These are phyloP conservation scores for Cadophora gregata DNA, from an alignment of 2,329 filamentous ascomycete genomes.

Conservation along the genomic window DNA sequence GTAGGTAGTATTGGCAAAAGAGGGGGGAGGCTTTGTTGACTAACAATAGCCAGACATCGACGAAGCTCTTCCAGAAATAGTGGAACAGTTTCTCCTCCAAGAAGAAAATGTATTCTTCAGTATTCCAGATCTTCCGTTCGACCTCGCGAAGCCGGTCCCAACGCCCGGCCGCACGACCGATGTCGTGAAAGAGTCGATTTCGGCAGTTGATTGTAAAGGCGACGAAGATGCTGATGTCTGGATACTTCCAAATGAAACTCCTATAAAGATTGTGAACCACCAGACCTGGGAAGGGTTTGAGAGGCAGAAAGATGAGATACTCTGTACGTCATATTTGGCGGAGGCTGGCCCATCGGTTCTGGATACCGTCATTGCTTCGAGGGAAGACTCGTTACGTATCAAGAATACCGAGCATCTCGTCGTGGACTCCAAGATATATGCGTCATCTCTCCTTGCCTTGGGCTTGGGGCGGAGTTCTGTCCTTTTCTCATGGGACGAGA, in stretches of 20 bases:
- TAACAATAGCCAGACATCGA: slow-evolving; percentile 40
- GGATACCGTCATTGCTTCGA: slow-evolving; percentile 62
- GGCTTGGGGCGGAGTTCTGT: slow-evolving; percentile 74
- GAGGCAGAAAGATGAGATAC: slow-evolving; percentile 47
- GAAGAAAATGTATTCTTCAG: slow-evolving; percentile 40
- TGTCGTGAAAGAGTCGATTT: slow-evolving; percentile 14
- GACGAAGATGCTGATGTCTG: slow-evolving; percentile 51
- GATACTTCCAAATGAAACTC: slow-evolving; percentile 49
- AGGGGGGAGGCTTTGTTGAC: slow-evolving; percentile 11
- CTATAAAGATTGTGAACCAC: slow-evolving; percentile 49
- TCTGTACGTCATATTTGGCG: slow-evolving; percentile 62
- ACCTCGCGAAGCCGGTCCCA: slow-evolving; percentile 24
- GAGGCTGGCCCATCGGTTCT: slow-evolving; percentile 71
- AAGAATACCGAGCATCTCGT: slow-evolving; percentile 49
- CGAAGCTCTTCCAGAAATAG: slow-evolving; percentile 34
- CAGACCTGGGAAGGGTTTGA: slow-evolving; percentile 75
- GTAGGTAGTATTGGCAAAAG: slow-evolving; percentile 31
- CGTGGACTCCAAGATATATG: slow-evolving; percentile 56
- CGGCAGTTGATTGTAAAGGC: slow-evolving; percentile 38
- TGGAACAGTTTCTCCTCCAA: slow-evolving; percentile 24
- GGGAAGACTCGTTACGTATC: slow-evolving; percentile 49
- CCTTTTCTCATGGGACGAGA: slow-evolving; percentile 68
- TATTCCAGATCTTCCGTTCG: slow-evolving; percentile 39
- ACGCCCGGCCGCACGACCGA: slow-evolving; percentile 22
- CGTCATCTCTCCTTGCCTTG: slow-evolving; percentile 66